These are phyloP conservation scores for Prunus kanzakura DNA, from an alignment of 306 rosid species.

Conservation along the genomic window DNA sequence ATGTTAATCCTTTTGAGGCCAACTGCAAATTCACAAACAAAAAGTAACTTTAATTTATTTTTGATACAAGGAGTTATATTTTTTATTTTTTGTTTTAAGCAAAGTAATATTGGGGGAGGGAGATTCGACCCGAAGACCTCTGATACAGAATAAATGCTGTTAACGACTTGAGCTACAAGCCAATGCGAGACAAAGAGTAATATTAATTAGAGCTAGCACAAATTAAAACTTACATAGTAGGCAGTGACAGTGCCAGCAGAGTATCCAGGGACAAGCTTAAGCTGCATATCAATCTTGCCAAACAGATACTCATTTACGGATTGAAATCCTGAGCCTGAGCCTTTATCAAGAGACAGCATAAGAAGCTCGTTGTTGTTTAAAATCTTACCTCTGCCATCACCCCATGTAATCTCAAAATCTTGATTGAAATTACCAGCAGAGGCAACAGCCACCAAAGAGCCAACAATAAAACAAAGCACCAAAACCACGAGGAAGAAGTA, in stretches of 20 bases:
- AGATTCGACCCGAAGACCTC: no score
- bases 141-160: no score
- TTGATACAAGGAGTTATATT: no score
- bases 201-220: no score
- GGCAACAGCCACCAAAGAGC: slow-evolving; percentile 24
- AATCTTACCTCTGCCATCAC: slow-evolving; percentile 65
- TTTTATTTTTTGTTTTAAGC: no score
- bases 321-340: slow-evolving; percentile 74
- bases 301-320: slow-evolving; percentile 57
- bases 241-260: slow-evolving; percentile 86
- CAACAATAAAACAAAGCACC: slow-evolving; percentile 1
- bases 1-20: slow-evolving; percentile 14
- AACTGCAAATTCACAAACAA: no score
- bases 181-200: not conserved
- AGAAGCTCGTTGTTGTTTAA: slow-evolving; percentile 53
- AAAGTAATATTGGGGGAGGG: no score
- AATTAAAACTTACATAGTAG: slow-evolving; percentile 44
- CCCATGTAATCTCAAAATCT: slow-evolving; percentile 63
- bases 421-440: slow-evolving; percentile 40
- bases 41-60: no score
- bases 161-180: slow-evolving; percentile 29
- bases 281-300: slow-evolving; percentile 69
- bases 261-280: slow-evolving; percentile 72
- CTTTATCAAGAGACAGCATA: slow-evolving; percentile 48
- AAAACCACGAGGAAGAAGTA: slow-evolving; percentile 7